Base-by-base conservation (phyloP, 2,329 filamentous ascomycete genomes). In the Dothistroma septosporum region DNA sequence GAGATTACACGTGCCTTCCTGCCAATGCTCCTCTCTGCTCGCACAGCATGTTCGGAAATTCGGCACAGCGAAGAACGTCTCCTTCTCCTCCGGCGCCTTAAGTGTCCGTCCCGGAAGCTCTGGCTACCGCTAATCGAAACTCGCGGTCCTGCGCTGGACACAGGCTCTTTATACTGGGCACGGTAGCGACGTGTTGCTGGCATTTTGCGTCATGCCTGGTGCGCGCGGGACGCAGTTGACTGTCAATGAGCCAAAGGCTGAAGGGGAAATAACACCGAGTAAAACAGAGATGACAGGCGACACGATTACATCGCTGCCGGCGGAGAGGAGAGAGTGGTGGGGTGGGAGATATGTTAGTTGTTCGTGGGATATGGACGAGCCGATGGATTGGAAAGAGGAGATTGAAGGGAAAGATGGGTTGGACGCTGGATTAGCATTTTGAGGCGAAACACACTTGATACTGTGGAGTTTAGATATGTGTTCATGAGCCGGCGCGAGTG, bases 1-100 rank as follows among this genome's bases (percentile, higher is more conserved):
- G 52, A 67, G 19, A 57, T 70, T 19, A 66, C 62, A 9, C 66
- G 66, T 11, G 59, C 76, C 2, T 82, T 83, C 61, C 67, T 85
- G 9, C 79, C 80, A 0, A 28, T 37, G 35, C 35, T 37, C 35
- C 9, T 37, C 35, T 12, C 9, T 12, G 14, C 35, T 12, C 35
- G 35, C 35, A 37, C 11, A 7, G 16, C 3, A 12, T 7, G 35
- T 37, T 16, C 14, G 11, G 35, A n/a, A n/a, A n/a, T n/a, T n/a
- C n/a, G n/a, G 11, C 35, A 37, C 35, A 8, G 4, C 14, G 35
- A 37, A 12, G 8, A 11, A 10, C 35, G 35, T 37, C 62, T 79
- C 19, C 47, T 79, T n/a, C 47, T 54, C 48, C 24, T 58, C 31
- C 35, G 35, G 35, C 5, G 2, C 35, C 5, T 37, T 12, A 2